Evolutionary conservation across 345 rosid species (phyloP), one percentile per base, ranked within the genome.

Genomic region (Ricinus communis): DNA sequence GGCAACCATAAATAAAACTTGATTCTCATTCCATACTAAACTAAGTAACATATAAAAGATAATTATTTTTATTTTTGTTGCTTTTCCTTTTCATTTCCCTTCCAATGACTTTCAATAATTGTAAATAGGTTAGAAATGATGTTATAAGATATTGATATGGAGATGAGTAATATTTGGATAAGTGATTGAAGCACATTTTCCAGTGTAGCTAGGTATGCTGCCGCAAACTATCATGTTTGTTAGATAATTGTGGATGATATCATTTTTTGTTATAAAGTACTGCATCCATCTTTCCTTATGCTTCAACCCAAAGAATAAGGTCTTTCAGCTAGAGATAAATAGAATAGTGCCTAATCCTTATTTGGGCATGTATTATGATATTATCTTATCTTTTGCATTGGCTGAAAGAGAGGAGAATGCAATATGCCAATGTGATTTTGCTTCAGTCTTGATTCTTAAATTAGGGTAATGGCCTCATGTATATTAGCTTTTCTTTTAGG

Each of bases 111-210:
- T 74, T 30, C 45, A 28, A 43, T 74, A 30, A 63, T 68, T 84
- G 77, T 81, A 30, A 66, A 77, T 57, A 86, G 97, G 98, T 91
- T 57, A 87, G 86, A 75, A 87, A 45, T 84, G 96, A 94, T 87
- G 98, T 91, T 65, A 91, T 76, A 25, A 83, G 98, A 85, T 94
- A 76, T 62, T 90, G 96, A 19, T 94, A 94, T 69, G 96, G 98
- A 72, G 98, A 94, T 63, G 98, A 94, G 80, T 97, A 94, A 71
- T 96, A 90, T 80, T 80, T 91, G 85, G 98, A 91, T 13, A 97
- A 94, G 77, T 96, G 97, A 31, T 76, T 91, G 62, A 90, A 90
- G 76, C 87, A 96, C 46, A 91, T 91, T 70, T 94, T 94, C 79
- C 96, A 90, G 79, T 91, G 85, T 80, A 95, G 96, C 70, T 83